Evolutionary conservation across 2,329 filamentous ascomycete genomes (phyloP).

Genomic region (Juglanconis oblonga): DNA sequence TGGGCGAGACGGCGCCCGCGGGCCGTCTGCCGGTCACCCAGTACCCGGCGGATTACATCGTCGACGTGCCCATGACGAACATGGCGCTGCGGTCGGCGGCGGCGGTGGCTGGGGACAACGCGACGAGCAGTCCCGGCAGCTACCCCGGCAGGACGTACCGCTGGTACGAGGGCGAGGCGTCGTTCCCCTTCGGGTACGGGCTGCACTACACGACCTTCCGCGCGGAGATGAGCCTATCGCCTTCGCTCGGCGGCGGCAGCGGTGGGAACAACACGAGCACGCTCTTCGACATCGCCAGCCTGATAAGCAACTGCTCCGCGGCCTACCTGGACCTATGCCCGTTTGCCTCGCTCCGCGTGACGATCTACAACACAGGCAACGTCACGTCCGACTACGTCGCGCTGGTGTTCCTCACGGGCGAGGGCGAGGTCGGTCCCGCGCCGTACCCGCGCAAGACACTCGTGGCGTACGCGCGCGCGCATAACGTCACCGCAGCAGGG

Average conservation of each 20-base stretch:
- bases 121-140: slow-evolving; percentile 20
- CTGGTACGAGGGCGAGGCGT: slow-evolving; percentile 51
- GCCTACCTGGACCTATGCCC: slow-evolving; percentile 39
- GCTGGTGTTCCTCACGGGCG: slow-evolving; percentile 46
- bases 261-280: too few species aligned
- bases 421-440: slow-evolving; percentile 41
- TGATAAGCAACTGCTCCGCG: slow-evolving; percentile 33
- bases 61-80: slow-evolving; percentile 50
- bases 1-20: slow-evolving; percentile 47
- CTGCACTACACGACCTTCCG: slow-evolving; percentile 57
- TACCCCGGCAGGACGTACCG: slow-evolving; percentile 54
- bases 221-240: slow-evolving; percentile 20
- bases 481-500: slow-evolving; percentile 28
- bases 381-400: slow-evolving; percentile 50
- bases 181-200: slow-evolving; percentile 53
- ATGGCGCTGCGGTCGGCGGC: slow-evolving; percentile 47
- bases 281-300: slow-evolving; percentile 32
- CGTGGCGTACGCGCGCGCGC: slow-evolving; percentile 46
- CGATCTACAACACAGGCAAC: slow-evolving; percentile 46
- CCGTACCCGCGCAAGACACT: slow-evolving; percentile 53
- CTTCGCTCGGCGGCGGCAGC: slow-evolving; percentile 10
- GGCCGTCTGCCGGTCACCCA: slow-evolving; percentile 54
- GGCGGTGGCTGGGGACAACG: not conserved
- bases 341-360: slow-evolving; percentile 38
- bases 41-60: slow-evolving; percentile 51